phyloP scores from a whole-genome alignment of 2,329 filamentous ascomycete genomes.

The Talaromyces verruculosus region DNA sequence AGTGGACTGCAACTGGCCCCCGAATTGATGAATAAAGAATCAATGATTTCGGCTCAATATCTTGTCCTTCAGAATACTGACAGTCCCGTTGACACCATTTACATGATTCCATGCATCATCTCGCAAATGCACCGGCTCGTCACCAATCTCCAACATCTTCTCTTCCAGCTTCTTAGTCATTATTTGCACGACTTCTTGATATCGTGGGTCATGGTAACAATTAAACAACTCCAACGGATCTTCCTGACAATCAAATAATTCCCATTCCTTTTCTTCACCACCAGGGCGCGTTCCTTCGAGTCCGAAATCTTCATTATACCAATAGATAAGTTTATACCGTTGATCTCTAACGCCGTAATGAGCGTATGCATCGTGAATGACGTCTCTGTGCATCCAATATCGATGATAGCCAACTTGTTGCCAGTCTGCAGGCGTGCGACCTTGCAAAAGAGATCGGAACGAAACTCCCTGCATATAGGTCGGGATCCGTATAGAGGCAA shows the following conservation, averaged over 20 bases:
- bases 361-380: conserved; percentile 52
- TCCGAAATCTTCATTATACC: conserved; percentile 55
- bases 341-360: conserved; percentile 56
- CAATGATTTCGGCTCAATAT: too few relatives aligned
- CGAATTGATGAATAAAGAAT: neutral
- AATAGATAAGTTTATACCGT: conserved; percentile 58
- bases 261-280: conserved; percentile 52
- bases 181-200: conserved; percentile 38
- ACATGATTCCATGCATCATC: too few relatives aligned
- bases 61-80: too few relatives aligned
- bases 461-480: conserved; percentile 56
- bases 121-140: conserved; percentile 31
- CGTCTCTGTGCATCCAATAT: conserved; percentile 58
- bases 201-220: conserved; percentile 42
- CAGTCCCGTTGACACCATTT: too few relatives aligned
- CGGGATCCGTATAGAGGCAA: conserved; percentile 44
- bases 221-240: conserved; percentile 55
- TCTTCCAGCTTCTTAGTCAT: conserved; percentile 48
- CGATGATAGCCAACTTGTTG: conserved; percentile 56
- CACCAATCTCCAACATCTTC: conserved; percentile 57
- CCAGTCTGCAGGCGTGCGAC: conserved; percentile 46
- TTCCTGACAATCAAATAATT: conserved; percentile 54
- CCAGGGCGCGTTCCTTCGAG: conserved; percentile 47
- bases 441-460: conserved; percentile 43
- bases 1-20: neutral